phyloP scores from a whole-genome alignment of 148 eudicot genomes.

The Nepenthes gracilis region DNA sequence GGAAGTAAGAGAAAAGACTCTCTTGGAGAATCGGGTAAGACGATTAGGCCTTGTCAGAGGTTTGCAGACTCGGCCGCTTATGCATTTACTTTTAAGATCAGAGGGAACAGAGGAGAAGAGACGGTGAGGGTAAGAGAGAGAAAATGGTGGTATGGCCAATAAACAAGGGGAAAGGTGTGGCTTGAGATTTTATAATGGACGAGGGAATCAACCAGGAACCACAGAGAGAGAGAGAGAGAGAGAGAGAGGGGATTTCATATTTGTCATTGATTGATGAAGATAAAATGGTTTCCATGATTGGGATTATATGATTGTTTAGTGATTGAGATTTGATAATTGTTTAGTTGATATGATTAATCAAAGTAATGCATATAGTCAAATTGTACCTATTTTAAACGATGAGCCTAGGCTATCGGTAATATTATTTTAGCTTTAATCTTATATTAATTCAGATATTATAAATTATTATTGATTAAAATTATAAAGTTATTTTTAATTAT shows the following conservation, averaged over 20 bases:
- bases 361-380: too few species aligned
- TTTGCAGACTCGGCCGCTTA: constrained; percentile 7
- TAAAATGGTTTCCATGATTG: constrained; percentile 16
- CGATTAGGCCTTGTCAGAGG: constrained; percentile 9
- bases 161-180: neutral
- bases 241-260: constrained; percentile 25
- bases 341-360: neutral
- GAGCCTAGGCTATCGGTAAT: too few species aligned
- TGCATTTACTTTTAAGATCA: constrained; percentile 6
- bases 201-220: neutral
- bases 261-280: constrained; percentile 34
- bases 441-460: too few species aligned
- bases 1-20: neutral
- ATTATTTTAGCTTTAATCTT: too few species aligned
- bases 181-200: constrained; percentile 5
- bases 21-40: neutral
- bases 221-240: neutral
- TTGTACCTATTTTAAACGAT: too few species aligned
- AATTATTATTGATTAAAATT: too few species aligned
- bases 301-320: neutral
- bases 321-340: neutral
- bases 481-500: too few species aligned
- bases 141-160: constrained; percentile 1
- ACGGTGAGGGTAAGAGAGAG: constrained; percentile 5
- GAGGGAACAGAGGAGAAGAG: neutral